Base-by-base conservation (phyloP, 1,284 basidiomycete genomes). In the Jaminaea rosea region DNA sequence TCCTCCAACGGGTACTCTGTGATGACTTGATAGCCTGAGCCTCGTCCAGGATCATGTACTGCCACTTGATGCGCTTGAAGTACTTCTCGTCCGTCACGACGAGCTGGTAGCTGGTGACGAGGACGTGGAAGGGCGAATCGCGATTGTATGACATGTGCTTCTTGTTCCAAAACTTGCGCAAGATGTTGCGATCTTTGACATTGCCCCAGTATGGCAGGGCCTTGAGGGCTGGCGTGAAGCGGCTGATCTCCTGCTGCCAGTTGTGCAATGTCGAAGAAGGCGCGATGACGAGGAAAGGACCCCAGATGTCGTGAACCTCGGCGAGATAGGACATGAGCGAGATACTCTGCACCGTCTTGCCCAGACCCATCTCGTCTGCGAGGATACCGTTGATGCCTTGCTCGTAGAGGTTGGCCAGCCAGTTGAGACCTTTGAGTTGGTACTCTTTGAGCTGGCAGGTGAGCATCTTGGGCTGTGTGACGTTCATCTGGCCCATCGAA, bases 21-120 rank as follows among this genome's bases (percentile, higher is more conserved):
- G 93, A 91, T 66, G 92, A 94, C 80, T 99, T 99, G 81, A 99
- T 98, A 54, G 97, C 97, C 76, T 99, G 94, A 9, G 94, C 94
- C 76, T 99, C 94, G 71, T 99, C 94, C 11, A 99, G 80, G 53
- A 99, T 84, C 94, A 98, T 98, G 75, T 98, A 99, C 77, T 99
- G 94, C 94, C 94, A 99, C 73, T 92, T 94, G 66, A 98, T 85
- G 31, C 87, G 83, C 73, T 94, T 88, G 76, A 99, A 96, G 77
- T 99, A 97, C 72, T 96, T 91, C 69, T 96, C 92, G 75, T 99
- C 94, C 78, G 88, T 87, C 8, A 91, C 92, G 34, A 96, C 92
- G 67, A 98, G 78, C 73, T 97, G 92, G 76, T 99, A 99, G 69
- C 88, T 93, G 8, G 94, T 98, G 59, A 99, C 89, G 24, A 99